Evolutionary conservation across 106 monocot species (phyloP).

Genomic region (Cymbidium sinense): DNA sequence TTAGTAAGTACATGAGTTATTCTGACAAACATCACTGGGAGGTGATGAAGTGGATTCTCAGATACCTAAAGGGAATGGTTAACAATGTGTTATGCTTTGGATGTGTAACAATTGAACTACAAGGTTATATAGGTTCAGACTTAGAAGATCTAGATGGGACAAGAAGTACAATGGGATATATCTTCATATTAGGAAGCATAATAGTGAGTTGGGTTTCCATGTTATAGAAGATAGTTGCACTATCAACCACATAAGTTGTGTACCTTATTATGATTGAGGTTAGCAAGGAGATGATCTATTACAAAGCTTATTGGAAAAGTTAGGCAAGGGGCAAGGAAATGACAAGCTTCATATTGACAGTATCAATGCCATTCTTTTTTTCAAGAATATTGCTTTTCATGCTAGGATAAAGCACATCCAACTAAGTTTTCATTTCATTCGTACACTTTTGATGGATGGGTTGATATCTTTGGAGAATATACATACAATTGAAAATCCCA

Average conservation of each 20-base stretch:
- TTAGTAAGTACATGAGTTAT: too few relatives aligned
- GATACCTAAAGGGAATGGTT: too few relatives aligned
- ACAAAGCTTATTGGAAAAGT: background rate
- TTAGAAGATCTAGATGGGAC: background rate
- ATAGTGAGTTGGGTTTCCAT: background rate
- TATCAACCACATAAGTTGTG: background rate
- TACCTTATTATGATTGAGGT: background rate
- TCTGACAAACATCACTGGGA: too few relatives aligned
- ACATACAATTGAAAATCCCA: too few relatives aligned
- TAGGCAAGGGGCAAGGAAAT: background rate
- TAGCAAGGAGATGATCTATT: background rate
- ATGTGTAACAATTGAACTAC: too few relatives aligned
- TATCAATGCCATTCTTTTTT: background rate
- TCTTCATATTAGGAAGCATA: background rate
- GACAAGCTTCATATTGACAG: background rate
- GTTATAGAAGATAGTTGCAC: background rate
- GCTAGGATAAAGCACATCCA: background rate
- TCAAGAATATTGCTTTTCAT: background rate
- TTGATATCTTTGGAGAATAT: too few relatives aligned
- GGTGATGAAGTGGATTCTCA: too few relatives aligned
- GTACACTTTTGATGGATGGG: too few relatives aligned
- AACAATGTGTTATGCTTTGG: too few relatives aligned
- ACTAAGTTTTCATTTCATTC: background rate
- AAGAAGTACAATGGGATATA: background rate
- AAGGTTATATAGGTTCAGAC: too few relatives aligned